Evolutionary conservation across 2,329 filamentous ascomycete genomes (phyloP), one percentile per base, ranked within the genome.

Genomic region (Coniella lustricola): DNA sequence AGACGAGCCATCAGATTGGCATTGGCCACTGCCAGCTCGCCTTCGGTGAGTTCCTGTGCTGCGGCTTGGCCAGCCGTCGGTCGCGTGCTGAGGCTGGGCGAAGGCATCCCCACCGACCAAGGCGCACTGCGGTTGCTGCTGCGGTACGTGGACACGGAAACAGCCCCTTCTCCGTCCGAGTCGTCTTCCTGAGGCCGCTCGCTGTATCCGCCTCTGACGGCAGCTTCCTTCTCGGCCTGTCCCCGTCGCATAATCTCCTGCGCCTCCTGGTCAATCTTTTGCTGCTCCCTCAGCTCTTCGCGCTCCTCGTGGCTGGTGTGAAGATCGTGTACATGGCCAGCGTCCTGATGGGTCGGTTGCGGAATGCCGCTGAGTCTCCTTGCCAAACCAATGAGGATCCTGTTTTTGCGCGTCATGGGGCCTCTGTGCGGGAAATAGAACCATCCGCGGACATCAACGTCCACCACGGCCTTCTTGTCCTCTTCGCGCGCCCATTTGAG

Each of bases 361-460:
- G 90, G 85, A 32, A 98, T 82, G 0, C 93, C 93, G 57, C 90
- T 95, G 36, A 98, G 70, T 59, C 93, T 85, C 46, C 90, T 78
- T 13, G 91, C 91, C 20, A 97, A 73, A 0, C 90, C 88, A 46
- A 98, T 81, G 59, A 96, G 73, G 52, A 97, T 73, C 33, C 93
- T 79, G 60, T 96, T 94, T 60, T 89, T 89, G 57, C 90, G 79
- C 21, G 81, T 91, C 77, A 96, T 82, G 3, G 88, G 90, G 0
- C 89, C 90, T 56, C 76, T 77, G 59, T 91, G 87, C 16, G 91
- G 91, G 34, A 82, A 81, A 65, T 95, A 98, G 44, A 97, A 79
- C 93, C 94, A 98, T 13, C 93, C 93, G 57, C 91, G 79, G 20
- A 98, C 88, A 63, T 98, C 91, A 5, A 97, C 88, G 61, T 97